Base-by-base conservation (phyloP, 768 basidiomycete genomes). In the Hortiboletus campestris region DNA sequence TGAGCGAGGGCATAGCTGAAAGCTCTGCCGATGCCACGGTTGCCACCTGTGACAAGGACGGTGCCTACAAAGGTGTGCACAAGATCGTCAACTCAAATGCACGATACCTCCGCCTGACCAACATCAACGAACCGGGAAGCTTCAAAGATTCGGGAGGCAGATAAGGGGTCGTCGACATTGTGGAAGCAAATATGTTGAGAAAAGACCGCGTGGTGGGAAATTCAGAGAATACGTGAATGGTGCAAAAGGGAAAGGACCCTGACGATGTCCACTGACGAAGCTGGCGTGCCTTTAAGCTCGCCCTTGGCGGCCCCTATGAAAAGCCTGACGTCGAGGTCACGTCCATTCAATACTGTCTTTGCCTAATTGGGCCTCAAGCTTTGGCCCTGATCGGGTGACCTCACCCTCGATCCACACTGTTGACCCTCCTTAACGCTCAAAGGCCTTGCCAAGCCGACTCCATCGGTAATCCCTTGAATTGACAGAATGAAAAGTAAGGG, bases 21-120 rank as follows among this genome's bases (percentile, higher is more conserved):
- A 2, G 80, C 84, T 31, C 69, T 74, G 2, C 86, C 86, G 45
- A 87, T 85, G 11, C 85, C 85, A 41, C 80, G 73, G 60, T 81
- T 83, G 2, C 84, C 84, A 4, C 85, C 85, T 0, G 86, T 86
- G 44, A 87, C 76, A 32, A 86, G 76, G 51, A 80, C 69, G 45
- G 77, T 78, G 0, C 66, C 80, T 76, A 10, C 67, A 78, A n/a
- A 19, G 16, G 5, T 22, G 19, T n/a, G n/a, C 14, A 7, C 10
- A 20, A 12, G 25, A 29, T 0, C 0, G 16, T 44, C n/a, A 39
- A 25, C 9, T 12, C 28, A 39, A 2, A 32, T 6, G 32, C 10
- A 19, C 19, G 8, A 36, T 22, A 2, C n/a, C 3, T 7, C 4
- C 11, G 13, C 12, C 25, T 7, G 6, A 6, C 6, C 6, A 11